Base-by-base conservation (phyloP, 305 asterid species). In the Salvia sclarea region DNA sequence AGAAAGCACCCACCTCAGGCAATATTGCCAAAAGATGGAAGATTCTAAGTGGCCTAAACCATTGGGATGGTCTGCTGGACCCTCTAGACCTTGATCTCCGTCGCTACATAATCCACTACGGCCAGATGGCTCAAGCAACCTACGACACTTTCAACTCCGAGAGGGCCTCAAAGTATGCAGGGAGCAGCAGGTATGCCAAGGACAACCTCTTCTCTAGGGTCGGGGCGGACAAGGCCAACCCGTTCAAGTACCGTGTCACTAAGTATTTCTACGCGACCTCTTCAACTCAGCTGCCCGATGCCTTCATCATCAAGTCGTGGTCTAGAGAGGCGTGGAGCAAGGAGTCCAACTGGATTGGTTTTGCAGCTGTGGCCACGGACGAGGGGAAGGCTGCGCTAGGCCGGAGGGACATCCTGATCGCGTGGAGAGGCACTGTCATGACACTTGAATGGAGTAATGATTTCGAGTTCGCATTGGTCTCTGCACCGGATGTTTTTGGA, bases 341-440 rank as follows among this genome's bases (percentile, higher is more conserved):
- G 65, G 95, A 88, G 18, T 90, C 97, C 0, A 90, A 84, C 65
- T 88, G 94, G 91, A 86, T 90, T 5, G 95, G 95, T 56, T 90
- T 21, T 18, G 85, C 84, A 12, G 97, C 94, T 0, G 90, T 82
- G 81, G 90, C 84, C 0, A 86, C 95, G 0, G 89, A 90, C 31
- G 82, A 84, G 63, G 96, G 90, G 2, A 83, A 81, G 60, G 7
- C 2, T 20, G 81, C 70, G 2, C 57, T 90, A 31, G 97, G 96
- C 22, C 76, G 94, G 13, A 76, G 97, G 70, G 97, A 90, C 53
- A 83, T 88, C 63, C 61, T 88, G 75, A 68, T 90, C 14, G 86
- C 82, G 13, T 90, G 97, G 93, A 77, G 97, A 64, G 90, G 91
- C 54, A 84, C 88, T 0, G 57, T 78, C 28, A 57, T 11, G 10